Evolutionary conservation across 2,329 filamentous ascomycete species (phyloP).

Genomic region (Colletotrichum cuscutae): DNA sequence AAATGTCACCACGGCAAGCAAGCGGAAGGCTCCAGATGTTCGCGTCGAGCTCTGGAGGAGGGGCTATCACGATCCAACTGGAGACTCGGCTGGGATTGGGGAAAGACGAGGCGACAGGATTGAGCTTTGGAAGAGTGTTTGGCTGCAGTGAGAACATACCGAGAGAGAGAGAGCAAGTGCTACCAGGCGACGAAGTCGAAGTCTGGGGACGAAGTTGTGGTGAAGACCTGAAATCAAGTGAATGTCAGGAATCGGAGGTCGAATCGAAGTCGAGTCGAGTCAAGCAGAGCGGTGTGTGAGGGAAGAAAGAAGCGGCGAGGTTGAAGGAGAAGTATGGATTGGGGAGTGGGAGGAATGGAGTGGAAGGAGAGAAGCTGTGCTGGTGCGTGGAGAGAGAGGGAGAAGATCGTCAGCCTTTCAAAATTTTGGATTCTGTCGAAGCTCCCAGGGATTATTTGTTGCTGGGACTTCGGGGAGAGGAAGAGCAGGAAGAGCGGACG

Average conservation of each 20-base stretch:
- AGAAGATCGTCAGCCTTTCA: slow-evolving; percentile 39
- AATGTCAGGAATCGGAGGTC: slow-evolving; percentile 26
- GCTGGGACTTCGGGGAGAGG: slow-evolving; percentile 22
- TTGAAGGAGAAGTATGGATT: slow-evolving; percentile 35
- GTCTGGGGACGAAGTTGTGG: slow-evolving; percentile 28
- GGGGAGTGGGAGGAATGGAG: slow-evolving; percentile 30
- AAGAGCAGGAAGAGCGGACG: slow-evolving; percentile 3
- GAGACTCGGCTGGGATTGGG: slow-evolving; percentile 1
- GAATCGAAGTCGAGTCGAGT: slow-evolving; percentile 14
- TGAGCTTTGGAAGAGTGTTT: slow-evolving; percentile 4
- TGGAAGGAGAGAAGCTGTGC: slow-evolving; percentile 28
- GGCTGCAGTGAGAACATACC: slow-evolving; percentile 23
- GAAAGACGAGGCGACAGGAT: background rate
- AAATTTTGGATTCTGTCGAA: slow-evolving; percentile 37
- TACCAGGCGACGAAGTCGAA: slow-evolving; percentile 32
- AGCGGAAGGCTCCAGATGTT: slow-evolving; percentile 12
- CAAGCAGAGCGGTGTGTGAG: slow-evolving; percentile 34
- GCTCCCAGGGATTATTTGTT: slow-evolving; percentile 36
- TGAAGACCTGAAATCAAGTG: slow-evolving; percentile 34
- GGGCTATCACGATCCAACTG: background rate
- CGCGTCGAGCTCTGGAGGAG: slow-evolving; percentile 14
- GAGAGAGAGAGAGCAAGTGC: slow-evolving; percentile 15
- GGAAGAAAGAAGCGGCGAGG: slow-evolving; percentile 35
- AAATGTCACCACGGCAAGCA: slow-evolving; percentile 30
- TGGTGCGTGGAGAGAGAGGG: slow-evolving; percentile 21